Evolutionary conservation across 2,329 filamentous ascomycete species (phyloP), one percentile per base, ranked within the genome.

Genomic region (Talaromyces sp.): DNA sequence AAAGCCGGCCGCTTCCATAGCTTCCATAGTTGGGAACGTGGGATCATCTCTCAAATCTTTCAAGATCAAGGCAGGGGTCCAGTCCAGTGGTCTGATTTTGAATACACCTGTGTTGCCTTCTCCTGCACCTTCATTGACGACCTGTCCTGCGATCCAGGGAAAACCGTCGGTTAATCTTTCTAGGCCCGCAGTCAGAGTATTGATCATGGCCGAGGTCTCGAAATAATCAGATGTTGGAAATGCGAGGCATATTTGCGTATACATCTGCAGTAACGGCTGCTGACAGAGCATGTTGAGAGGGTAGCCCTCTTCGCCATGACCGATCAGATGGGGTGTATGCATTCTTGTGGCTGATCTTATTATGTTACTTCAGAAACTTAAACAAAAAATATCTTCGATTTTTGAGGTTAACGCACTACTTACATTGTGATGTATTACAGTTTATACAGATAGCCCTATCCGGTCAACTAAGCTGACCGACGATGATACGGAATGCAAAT

Each of bases 81-180:
- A 62, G 10, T 73, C 69, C 0, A 77, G 71, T 0, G 75, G 72
- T 22, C 69, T 74, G 67, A 85, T 82, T 66, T 75, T 81, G 70
- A 78, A 80, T 1, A 73, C 43, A 0, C 78, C 79, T 0, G 72
- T 69, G 2, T 72, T 72, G 36, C 69, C 73, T 4, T 71, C 61
- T 8, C 67, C 67, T 6, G 69, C 67, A 5, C 70, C 73, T 49
- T 79, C 74, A 27, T 75, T 71, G 34, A 82, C 72, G 0, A 83
- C 77, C 34, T 81, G 75, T 2, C 83, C 83, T 3, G 82, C 79
- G 0, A 81, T 66, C 82, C 82, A 86, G 0, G 82, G 83, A 60
- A 43, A 43, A 43, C 40, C 19, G 40, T 43, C 40, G 17, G 17
- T 43, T 43, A 43, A 43, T 8, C 17, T 43, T 43, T 43, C 17